Base-by-base conservation (phyloP, 148 eudicot species). In the Gaultheria prostrata region DNA sequence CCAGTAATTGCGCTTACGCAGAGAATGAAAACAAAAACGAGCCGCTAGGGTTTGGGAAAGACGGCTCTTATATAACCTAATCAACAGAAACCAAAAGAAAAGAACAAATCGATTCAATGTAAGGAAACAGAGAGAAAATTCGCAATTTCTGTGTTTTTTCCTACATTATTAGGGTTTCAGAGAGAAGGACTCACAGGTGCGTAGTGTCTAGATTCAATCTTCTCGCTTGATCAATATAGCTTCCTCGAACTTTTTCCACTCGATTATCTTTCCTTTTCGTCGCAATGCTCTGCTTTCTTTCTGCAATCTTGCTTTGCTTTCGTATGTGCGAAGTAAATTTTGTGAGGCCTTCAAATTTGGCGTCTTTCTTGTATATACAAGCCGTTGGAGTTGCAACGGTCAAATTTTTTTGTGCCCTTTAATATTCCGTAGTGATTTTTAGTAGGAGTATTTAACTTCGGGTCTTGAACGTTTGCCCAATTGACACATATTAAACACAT, bases 151-250 rank as follows among this genome's bases (percentile, higher is more conserved):
- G 67, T 1, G 28, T 48, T 1, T 39, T 48, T 1, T 39, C 3
- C 72, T 59, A 33, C 65, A 11, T 30, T 73, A 43, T 20, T 59
- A 59, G 73, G 82, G 72, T 80, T 80, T 35, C 13, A 76, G 33
- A 59, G 14, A 80, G 73, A 32, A 35, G 28, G 48, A 65, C 83
- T 80, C 57, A 80, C 83, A 1, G 56, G 12, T 14, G 74, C 21
- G 14, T 9, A 11, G 43, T 51, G 63, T 35, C 15, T 63, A 35
- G 59, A 80, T 24, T 46, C 10, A 18, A 45, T 15, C 53, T 67
- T 80, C 71, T 61, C 18, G 73, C 74, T 63, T 39, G 71, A 24
- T 39, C 81, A 20, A 18, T 1, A 1, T 15, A 21, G 43, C 12
- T 30, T 33, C 56, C 46, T 78, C 50, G 70, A 21, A 48, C 18